Evolutionary conservation across 257 asterid genomes (phyloP).

Genomic region (Nicotiana tomentosiformis): DNA sequence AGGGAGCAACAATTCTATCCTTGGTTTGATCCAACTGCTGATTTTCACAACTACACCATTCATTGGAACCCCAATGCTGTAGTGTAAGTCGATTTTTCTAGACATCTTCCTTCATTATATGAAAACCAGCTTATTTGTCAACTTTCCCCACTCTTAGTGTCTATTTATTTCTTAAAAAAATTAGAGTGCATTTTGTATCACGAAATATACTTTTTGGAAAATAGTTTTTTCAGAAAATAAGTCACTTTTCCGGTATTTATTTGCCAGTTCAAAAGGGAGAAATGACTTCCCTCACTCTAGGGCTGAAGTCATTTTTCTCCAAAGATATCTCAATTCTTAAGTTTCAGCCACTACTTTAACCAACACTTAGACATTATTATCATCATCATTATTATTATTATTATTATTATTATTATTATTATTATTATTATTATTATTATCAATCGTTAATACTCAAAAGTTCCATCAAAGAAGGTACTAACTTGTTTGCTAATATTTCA

Average conservation of each 20-base stretch:
- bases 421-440: no score
- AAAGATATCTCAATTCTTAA: no score
- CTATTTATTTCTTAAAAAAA: not conserved
- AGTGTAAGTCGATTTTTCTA: conserved; percentile 36
- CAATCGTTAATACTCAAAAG: no score
- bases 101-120: not conserved
- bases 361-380: no score
- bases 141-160: not conserved
- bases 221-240: not conserved
- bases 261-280: no score
- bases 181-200: not conserved
- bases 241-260: not conserved
- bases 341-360: no score
- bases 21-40: conserved; percentile 75
- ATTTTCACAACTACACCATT: conserved; percentile 76
- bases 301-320: no score
- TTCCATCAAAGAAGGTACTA: no score
- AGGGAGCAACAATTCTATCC: conserved; percentile 66
- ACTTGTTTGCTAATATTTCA: no score
- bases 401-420: no score
- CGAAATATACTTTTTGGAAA: not conserved
- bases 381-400: no score
- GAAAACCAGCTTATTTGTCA: not conserved
- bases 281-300: no score
- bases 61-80: conserved; percentile 55